Evolutionary conservation across 2,329 filamentous ascomycete species (phyloP).

Genomic region (Colletotrichum costaricense): DNA sequence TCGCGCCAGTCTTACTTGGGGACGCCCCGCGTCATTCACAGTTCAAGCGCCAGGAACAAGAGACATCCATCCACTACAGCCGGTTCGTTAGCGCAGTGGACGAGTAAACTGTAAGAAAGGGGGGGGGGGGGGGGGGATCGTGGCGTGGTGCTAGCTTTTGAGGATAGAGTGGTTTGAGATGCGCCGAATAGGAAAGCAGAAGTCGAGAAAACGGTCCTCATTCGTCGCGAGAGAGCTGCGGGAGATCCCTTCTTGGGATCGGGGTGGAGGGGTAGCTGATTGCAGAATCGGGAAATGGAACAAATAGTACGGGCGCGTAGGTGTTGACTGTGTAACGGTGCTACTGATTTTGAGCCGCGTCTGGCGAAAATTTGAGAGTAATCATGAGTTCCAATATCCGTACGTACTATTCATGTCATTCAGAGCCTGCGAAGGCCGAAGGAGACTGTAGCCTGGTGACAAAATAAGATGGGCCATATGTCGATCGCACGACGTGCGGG

Average conservation of each 20-base stretch:
- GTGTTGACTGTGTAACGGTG: background rate
- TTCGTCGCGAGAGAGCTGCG: constrained; percentile 36
- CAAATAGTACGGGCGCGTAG: background rate
- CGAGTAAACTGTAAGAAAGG: background rate
- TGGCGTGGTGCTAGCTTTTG: constrained; percentile 5
- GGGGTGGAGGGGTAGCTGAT: constrained; percentile 39
- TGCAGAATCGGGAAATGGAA: constrained; percentile 18
- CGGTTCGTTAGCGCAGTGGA: background rate
- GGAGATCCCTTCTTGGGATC: constrained; percentile 26
- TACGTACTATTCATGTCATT: background rate
- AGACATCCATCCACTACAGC: constrained; percentile 18
- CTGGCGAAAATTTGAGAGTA: background rate
- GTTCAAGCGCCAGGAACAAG: constrained; percentile 32
- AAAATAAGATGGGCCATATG: background rate
- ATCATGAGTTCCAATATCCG: background rate
- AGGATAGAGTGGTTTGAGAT: background rate
- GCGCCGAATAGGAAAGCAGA: constrained; percentile 39
- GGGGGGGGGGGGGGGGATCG: background rate
- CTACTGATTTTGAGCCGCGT: background rate
- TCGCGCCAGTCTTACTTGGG: background rate
- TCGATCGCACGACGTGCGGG: background rate
- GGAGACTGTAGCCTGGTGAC: background rate
- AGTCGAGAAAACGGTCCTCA: constrained; percentile 29
- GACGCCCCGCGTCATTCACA: background rate
- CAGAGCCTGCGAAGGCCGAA: background rate